phyloP scores from a whole-genome alignment of 345 rosid genomes.

The Hibiscus mutabilis region DNA sequence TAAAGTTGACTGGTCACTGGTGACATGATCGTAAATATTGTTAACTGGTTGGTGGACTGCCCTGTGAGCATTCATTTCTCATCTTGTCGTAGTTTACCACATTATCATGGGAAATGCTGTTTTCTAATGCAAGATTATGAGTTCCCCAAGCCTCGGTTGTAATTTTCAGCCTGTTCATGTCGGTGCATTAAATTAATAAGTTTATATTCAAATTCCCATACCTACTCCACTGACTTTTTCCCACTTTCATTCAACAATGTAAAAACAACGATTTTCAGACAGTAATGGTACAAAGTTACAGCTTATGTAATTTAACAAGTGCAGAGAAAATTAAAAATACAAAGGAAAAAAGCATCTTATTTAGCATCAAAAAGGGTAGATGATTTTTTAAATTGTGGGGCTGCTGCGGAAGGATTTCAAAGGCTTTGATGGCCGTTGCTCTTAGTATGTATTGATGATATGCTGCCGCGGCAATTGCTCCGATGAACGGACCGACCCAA shows the following conservation, averaged over 20 bases:
- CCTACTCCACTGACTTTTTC: neutral
- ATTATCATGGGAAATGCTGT: neutral
- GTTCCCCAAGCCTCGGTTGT: neutral
- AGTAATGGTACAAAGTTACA: neutral
- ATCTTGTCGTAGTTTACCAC: too few species aligned
- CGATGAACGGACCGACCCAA: conserved; percentile 34
- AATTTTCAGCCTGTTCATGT: neutral
- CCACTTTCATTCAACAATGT: neutral
- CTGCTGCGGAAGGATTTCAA: conserved; percentile 31
- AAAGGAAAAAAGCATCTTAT: too few species aligned
- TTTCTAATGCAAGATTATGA: neutral
- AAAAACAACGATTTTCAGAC: neutral
- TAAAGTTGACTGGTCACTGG: neutral
- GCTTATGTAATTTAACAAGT: neutral
- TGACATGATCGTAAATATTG: neutral
- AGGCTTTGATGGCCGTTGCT: conserved; percentile 30
- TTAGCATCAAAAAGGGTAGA: neutral
- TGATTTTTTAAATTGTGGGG: neutral
- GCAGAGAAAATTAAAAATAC: neutral
- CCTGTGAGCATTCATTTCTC: too few species aligned
- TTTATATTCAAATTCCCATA: neutral
- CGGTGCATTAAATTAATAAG: neutral
- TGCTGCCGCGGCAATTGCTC: conserved; percentile 26
- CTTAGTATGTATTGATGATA: conserved; percentile 31
- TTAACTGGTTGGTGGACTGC: too few species aligned